These are phyloP conservation scores for Euryodendron excelsum DNA, from an alignment of 148 eudicot genomes.

Conservation along the genomic window DNA sequence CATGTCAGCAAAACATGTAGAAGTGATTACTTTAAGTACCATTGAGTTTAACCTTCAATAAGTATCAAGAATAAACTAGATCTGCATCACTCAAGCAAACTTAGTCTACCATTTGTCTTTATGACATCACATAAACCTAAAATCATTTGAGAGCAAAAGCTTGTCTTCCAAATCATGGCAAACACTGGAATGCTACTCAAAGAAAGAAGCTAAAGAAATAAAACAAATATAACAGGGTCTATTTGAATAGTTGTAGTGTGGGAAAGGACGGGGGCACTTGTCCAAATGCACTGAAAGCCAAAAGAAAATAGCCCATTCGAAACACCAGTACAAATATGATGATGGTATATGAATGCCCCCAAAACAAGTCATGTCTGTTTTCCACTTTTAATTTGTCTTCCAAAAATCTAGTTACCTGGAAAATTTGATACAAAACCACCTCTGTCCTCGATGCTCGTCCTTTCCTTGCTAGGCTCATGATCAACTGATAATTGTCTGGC, in stretches of 20 bases:
- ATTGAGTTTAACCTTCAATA: background rate
- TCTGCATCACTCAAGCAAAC: background rate
- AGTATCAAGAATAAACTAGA: background rate
- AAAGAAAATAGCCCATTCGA: too few relatives aligned
- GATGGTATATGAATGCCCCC: background rate
- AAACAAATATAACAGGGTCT: too few relatives aligned
- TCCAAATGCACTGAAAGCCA: background rate
- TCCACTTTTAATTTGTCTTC: too few relatives aligned
- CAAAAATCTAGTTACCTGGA: constrained; percentile 55
- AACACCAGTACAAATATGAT: background rate
- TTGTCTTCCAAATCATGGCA: background rate
- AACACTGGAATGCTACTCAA: background rate
- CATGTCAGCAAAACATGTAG: background rate
- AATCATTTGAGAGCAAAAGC: background rate
- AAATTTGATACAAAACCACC: constrained; percentile 91
- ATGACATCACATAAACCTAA: background rate
- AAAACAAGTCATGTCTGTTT: background rate
- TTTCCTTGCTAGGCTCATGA: constrained; percentile 79
- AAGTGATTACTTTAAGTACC: background rate
- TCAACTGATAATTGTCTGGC: constrained; percentile 86
- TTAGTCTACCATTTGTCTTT: background rate
- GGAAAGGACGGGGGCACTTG: background rate
- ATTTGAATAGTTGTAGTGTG: too few relatives aligned
- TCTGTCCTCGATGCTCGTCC: constrained; percentile 57
- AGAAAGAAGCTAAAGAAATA: background rate